Percentiles rank a stretch among this genome's conserved stretches.
These are phyloP conservation scores for Boletales sp. DNA, from an alignment of 768 basidiomycete genomes.

Conservation along the genomic window DNA sequence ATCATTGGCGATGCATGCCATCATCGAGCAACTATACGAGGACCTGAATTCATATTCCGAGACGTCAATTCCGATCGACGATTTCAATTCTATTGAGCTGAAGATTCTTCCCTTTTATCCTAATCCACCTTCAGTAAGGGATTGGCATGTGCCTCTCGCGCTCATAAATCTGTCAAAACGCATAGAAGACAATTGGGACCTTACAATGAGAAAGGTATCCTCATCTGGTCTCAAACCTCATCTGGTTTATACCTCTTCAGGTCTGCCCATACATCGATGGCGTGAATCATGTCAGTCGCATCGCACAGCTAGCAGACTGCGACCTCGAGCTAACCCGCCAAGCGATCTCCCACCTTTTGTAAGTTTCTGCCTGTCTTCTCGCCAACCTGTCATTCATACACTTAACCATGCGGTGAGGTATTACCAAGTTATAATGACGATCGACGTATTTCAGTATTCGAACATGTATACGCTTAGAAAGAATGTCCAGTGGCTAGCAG, in stretches of 20 bases:
- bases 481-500: conserved; percentile 82
- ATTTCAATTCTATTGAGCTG: conserved; percentile 91
- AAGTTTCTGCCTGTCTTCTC: conserved; percentile 24
- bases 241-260: conserved; percentile 21
- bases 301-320: conserved; percentile 89
- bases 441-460: conserved; percentile 96
- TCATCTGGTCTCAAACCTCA: background rate
- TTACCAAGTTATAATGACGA: conserved; percentile 94
- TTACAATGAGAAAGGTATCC: conserved; percentile 84
- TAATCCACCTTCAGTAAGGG: conserved; percentile 83
- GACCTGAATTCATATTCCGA: conserved; percentile 97
- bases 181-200: conserved; percentile 91
- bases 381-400: background rate
- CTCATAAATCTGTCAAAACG: conserved; percentile 79
- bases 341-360: conserved; percentile 92
- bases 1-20: conserved; percentile 66
- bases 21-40: conserved; percentile 95
- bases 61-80: conserved; percentile 87
- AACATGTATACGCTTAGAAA: conserved; percentile 95
- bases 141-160: conserved; percentile 95
- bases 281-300: conserved; percentile 84
- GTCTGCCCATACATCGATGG: conserved; percentile 85
- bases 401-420: conserved; percentile 50
- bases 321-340: conserved; percentile 78
- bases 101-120: conserved; percentile 97